Percentiles rank a stretch among this genome's conserved stretches.
phyloP scores from a whole-genome alignment of 2,329 filamentous ascomycete genomes.

The Endocalyx cinctus region DNA sequence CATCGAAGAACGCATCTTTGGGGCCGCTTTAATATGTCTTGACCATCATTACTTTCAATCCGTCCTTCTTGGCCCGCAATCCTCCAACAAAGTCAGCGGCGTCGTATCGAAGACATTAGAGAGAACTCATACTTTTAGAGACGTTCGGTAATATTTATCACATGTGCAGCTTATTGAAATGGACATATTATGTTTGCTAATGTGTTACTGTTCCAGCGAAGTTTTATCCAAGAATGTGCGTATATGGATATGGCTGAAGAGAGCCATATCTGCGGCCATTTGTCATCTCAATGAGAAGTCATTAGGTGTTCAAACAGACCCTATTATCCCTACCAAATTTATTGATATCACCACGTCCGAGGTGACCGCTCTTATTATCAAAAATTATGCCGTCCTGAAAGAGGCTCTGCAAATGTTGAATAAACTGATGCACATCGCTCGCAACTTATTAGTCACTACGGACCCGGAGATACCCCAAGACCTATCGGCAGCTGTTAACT shows the following conservation, averaged over 20 bases:
- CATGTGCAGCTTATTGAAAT: not conserved
- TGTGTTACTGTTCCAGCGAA: conserved; percentile 49
- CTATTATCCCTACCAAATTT: conserved; percentile 48
- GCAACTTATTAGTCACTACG: conserved; percentile 60
- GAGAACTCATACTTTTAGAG: conserved; percentile 57
- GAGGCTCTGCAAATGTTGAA: conserved; percentile 60
- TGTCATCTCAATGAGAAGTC: conserved; percentile 57
- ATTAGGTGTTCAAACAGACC: conserved; percentile 49
- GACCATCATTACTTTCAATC: conserved; percentile 57
- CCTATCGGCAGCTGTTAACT: conserved; percentile 58
- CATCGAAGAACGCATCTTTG: conserved; percentile 61
- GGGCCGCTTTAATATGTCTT: conserved; percentile 55
- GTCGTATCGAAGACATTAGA: conserved; percentile 59
- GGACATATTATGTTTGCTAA: conserved; percentile 1
- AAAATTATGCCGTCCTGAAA: conserved; percentile 56
- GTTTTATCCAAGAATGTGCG: conserved; percentile 57
- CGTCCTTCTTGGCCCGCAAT: conserved; percentile 53
- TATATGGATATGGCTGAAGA: conserved; percentile 61
- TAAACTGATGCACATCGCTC: conserved; percentile 62
- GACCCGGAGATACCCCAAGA: conserved; percentile 63
- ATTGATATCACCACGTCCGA: conserved; percentile 54
- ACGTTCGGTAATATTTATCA: conserved; percentile 47
- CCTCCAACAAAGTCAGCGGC: conserved; percentile 48
- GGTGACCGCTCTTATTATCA: conserved; percentile 58
- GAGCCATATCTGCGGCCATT: conserved; percentile 57